A percentile compares a stretch with the other conserved stretches of the same genome.
Evolutionary conservation across 1,139 yeast genomes (phyloP).

Genomic region (Sugiyamaella castrensis): DNA sequence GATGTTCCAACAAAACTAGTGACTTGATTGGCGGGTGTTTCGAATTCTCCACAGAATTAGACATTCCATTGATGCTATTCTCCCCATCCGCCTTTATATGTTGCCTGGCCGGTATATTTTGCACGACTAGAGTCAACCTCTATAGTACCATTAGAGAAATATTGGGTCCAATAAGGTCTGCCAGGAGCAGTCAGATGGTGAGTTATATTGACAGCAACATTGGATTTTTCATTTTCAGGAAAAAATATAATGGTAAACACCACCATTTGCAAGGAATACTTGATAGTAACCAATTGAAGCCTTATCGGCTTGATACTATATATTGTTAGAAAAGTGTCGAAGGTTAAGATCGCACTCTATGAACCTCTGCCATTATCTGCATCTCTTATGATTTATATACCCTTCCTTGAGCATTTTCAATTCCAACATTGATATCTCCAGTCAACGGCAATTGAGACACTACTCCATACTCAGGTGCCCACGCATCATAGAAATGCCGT

Average conservation of each 20-base stretch:
- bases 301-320: constrained; percentile 7
- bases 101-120: constrained; percentile 10
- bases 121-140: constrained; percentile 1
- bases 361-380: no score
- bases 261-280: constrained; percentile 9
- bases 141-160: constrained; percentile 8
- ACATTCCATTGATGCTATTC: constrained; percentile 13
- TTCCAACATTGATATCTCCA: constrained; percentile 9
- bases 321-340: not conserved
- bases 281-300: constrained; percentile 15
- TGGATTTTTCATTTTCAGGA: constrained; percentile 9
- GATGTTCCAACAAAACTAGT: constrained; percentile 9
- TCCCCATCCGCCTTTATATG: constrained; percentile 17
- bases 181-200: constrained; percentile 16
- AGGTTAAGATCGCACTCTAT: no score
- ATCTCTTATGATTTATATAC: not conserved
- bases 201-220: constrained; percentile 14
- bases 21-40: constrained; percentile 3
- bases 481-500: constrained; percentile 44
- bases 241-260: constrained; percentile 13
- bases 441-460: constrained; percentile 14
- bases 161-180: constrained; percentile 17
- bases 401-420: constrained; percentile 14
- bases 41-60: constrained; percentile 15
- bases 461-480: constrained; percentile 34